phyloP scores from a whole-genome alignment of 345 rosid genomes.

The Rhodamnia rubescens region DNA sequence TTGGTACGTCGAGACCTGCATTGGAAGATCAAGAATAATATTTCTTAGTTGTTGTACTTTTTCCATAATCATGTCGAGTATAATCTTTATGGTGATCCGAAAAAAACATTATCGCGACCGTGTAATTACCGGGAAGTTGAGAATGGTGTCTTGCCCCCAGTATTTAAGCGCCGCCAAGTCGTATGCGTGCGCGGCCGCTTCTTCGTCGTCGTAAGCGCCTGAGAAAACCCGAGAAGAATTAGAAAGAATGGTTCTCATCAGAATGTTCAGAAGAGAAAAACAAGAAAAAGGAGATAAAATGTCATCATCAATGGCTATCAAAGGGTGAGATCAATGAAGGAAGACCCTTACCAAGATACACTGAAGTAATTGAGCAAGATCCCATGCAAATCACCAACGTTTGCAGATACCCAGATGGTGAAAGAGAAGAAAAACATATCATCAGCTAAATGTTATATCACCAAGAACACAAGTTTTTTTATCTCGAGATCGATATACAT shows the following conservation, averaged over 20 bases:
- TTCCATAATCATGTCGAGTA: neutral
- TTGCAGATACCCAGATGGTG: neutral
- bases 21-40: neutral
- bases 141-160: conserved; percentile 85
- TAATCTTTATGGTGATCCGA: neutral
- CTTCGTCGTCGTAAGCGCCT: conserved; percentile 96
- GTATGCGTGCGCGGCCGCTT: conserved; percentile 86
- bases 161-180: conserved; percentile 92
- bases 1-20: conserved; percentile 43
- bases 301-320: neutral
- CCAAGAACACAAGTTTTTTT: neutral
- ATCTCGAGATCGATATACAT: neutral
- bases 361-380: neutral
- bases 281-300: neutral
- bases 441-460: neutral
- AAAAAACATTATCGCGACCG: neutral
- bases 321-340: neutral
- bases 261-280: neutral
- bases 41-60: neutral
- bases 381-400: neutral
- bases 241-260: neutral
- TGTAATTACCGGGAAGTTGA: conserved; percentile 66
- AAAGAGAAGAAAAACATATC: neutral
- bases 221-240: neutral
- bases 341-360: neutral